Conservation (phyloP, 1,139 yeast genomes). For the Hyphopichia burtonii region DNA sequence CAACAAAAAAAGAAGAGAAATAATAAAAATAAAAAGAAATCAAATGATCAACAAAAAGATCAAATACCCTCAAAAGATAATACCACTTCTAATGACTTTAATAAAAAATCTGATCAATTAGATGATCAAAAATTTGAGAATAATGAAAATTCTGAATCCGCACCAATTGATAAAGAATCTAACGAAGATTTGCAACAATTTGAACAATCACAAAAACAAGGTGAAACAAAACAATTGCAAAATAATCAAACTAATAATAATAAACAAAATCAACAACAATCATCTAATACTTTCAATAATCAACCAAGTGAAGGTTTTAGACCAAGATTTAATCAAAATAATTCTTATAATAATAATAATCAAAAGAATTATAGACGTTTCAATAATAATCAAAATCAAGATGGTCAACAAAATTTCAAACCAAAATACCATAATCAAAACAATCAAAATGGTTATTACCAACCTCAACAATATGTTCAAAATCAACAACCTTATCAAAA, state of each 20-base stretch:
- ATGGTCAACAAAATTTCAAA: slow-evolving; percentile 15
- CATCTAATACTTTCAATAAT: not conserved
- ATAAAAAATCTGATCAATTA: slow-evolving; percentile 2
- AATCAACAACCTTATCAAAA: slow-evolving; percentile 21
- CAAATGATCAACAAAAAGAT: not conserved
- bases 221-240: not conserved
- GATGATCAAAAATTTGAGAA: not conserved
- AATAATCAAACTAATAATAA: not conserved
- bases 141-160: not conserved
- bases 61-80: not conserved
- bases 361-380: slow-evolving; percentile 8
- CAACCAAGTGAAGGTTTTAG: slow-evolving; percentile 7
- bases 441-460: slow-evolving; percentile 22
- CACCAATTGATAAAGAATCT: not conserved
- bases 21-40: not conserved
- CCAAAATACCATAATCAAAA: slow-evolving; percentile 18
- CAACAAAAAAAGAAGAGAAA: slow-evolving; percentile 4
- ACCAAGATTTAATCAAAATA: slow-evolving; percentile 7
- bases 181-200: not conserved
- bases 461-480: slow-evolving; percentile 26
- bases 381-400: slow-evolving; percentile 17
- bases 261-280: slow-evolving; percentile 3
- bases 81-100: not conserved
- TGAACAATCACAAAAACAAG: not conserved
- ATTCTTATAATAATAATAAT: not conserved